These are phyloP conservation scores for Alternaria arbusti DNA, from an alignment of 2,329 filamentous ascomycete genomes.

Conservation along the genomic window DNA sequence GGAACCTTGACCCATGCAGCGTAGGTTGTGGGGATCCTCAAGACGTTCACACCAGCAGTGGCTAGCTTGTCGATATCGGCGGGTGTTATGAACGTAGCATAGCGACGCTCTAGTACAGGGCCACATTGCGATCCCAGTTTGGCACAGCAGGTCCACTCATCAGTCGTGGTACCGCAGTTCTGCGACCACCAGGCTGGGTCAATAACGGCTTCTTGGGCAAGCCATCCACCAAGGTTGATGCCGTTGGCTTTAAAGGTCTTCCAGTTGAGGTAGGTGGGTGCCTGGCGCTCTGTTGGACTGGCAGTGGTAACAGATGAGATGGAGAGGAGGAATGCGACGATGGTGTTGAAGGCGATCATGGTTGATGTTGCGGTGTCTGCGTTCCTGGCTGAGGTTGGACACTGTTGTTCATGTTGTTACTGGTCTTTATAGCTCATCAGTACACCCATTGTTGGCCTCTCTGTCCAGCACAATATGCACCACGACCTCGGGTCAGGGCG, in stretches of 20 bases:
- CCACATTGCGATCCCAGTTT: constrained; percentile 38
- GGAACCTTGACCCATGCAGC: constrained; percentile 48
- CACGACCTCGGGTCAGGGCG: background rate
- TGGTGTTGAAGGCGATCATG: background rate
- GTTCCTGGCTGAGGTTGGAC: background rate
- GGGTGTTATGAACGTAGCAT: constrained; percentile 39
- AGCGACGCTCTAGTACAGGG: constrained; percentile 37
- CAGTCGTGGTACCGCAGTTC: constrained; percentile 27
- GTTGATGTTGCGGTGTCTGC: background rate
- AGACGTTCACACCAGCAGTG: constrained; percentile 37
- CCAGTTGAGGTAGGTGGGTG: constrained; percentile 16
- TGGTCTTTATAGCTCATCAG: background rate
- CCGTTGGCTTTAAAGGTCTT: constrained; percentile 23
- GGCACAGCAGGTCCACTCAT: constrained; percentile 47
- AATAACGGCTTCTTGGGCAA: constrained; percentile 38
- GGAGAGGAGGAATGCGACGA: background rate
- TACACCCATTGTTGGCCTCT: background rate
- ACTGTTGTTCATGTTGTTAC: background rate
- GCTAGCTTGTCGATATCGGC: constrained; percentile 44
- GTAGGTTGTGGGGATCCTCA: constrained; percentile 48
- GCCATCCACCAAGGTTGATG: constrained; percentile 44
- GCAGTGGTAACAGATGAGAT: background rate
- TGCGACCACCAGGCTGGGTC: constrained; percentile 38
- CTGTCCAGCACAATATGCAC: background rate
- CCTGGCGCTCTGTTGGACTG: background rate